Conservation (phyloP, 2,329 filamentous ascomycete species). For the Fusarium phyllophilum region DNA sequence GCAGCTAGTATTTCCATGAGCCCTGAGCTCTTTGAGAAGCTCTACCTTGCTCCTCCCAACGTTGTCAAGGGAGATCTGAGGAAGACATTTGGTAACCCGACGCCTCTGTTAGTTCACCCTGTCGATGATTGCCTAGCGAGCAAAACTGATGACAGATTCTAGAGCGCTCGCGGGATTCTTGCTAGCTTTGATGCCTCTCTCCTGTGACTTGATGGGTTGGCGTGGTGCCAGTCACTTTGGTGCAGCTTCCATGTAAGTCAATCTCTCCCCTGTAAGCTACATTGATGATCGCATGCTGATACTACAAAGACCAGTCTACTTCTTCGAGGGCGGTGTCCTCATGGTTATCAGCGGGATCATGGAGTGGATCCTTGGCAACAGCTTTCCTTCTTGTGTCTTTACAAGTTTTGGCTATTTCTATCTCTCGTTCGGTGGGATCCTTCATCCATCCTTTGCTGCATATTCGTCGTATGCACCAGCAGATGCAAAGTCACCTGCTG, state of each 20-base stretch:
- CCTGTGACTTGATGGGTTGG: neutral
- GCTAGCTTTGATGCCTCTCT: neutral
- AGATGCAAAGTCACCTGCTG: neutral
- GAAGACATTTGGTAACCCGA: neutral
- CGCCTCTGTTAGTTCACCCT: neutral
- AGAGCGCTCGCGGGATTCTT: neutral
- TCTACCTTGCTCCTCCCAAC: neutral
- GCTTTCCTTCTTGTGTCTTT: neutral
- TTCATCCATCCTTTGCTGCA: neutral
- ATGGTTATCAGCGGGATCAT: neutral
- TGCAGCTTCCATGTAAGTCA: neutral
- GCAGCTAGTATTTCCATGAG: constrained; percentile 46
- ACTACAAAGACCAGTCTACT: neutral
- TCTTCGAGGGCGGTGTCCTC: neutral
- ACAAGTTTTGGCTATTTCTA: neutral
- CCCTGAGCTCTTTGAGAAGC: neutral
- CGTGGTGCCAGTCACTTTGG: neutral
- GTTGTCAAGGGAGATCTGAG: neutral
- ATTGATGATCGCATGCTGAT: rapidly evolving
- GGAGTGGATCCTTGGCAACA: neutral
- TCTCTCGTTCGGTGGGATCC: neutral
- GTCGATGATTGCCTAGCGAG: rapidly evolving
- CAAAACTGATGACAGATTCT: rapidly evolving
- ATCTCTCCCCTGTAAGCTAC: rapidly evolving
- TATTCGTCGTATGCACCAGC: neutral